Evolutionary conservation across 1,284 basidiomycete genomes (phyloP).

Genomic region (Sporisorium reilianum): DNA sequence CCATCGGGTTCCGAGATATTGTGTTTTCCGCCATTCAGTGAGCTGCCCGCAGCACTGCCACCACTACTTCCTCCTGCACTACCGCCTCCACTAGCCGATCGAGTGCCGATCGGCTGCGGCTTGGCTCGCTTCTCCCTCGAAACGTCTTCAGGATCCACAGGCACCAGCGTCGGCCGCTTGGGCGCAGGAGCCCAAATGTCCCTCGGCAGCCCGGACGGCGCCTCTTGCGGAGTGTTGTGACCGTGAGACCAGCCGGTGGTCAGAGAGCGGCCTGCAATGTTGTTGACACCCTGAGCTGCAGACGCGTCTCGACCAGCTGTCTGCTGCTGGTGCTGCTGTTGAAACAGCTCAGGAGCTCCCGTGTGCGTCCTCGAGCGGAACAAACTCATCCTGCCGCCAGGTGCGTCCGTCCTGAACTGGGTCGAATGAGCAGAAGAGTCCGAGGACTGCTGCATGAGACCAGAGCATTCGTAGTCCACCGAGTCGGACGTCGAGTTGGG

Average conservation of each 20-base stretch:
- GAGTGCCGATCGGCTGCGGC: constrained; percentile 46
- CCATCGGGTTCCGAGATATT: constrained; percentile 23
- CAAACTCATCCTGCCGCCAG: constrained; percentile 2
- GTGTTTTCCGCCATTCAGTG: constrained; percentile 18
- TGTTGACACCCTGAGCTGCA: neutral
- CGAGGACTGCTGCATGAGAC: neutral
- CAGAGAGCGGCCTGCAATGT: neutral
- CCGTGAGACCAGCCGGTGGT: constrained; percentile 7
- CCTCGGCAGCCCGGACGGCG: constrained; percentile 8
- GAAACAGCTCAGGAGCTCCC: neutral
- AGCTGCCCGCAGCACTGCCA: constrained; percentile 6
- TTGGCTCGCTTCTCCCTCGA: constrained; percentile 32
- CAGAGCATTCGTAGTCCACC: constrained; percentile 1
- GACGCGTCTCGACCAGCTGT: neutral
- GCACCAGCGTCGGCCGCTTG: constrained; percentile 24
- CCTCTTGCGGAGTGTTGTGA: neutral
- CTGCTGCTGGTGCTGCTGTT: constrained; percentile 4
- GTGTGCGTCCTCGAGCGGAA: constrained; percentile 18
- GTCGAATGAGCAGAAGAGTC: constrained; percentile 3
- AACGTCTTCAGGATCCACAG: constrained; percentile 33
- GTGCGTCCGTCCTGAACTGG: neutral
- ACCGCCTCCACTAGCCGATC: constrained; percentile 3
- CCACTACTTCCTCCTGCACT: neutral
- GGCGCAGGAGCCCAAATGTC: constrained; percentile 49
- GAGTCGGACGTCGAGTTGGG: neutral